A percentile compares a stretch with the other conserved stretches of the same genome.
phyloP scores from a whole-genome alignment of 2,329 filamentous ascomycete genomes.

The Phyllosticta citrichinensis region DNA sequence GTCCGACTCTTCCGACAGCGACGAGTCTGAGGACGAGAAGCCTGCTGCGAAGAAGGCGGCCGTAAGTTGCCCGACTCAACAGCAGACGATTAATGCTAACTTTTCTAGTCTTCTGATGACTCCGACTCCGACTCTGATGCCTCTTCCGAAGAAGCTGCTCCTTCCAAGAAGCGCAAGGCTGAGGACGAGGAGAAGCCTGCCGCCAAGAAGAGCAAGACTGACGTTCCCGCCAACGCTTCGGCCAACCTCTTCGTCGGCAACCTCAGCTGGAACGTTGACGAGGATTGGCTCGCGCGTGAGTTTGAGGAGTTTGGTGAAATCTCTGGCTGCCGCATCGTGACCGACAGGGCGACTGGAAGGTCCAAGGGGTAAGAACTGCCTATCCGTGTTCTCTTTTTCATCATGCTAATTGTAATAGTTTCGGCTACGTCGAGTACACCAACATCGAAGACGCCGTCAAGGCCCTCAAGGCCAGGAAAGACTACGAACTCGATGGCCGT shows the following conservation, averaged over 20 bases:
- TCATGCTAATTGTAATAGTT: slow-evolving; percentile 38
- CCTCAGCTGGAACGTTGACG: slow-evolving; percentile 83
- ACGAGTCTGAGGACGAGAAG: slow-evolving; percentile 12
- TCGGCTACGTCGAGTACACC: slow-evolving; percentile 85
- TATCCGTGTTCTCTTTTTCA: neutral
- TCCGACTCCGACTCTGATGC: slow-evolving; percentile 13
- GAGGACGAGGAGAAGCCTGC: slow-evolving; percentile 42
- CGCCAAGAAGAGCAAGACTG: slow-evolving; percentile 60
- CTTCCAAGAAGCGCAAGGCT: slow-evolving; percentile 59
- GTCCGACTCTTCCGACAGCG: neutral
- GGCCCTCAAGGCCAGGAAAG: slow-evolving; percentile 66
- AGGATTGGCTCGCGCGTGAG: slow-evolving; percentile 68
- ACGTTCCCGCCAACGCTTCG: slow-evolving; percentile 35
- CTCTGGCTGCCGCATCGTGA: slow-evolving; percentile 66
- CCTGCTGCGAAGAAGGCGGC: neutral
- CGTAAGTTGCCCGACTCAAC: neutral
- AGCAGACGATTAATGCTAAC: neutral
- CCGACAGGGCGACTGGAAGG: slow-evolving; percentile 67
- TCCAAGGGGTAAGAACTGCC: slow-evolving; percentile 58
- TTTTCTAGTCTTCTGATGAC: neutral
- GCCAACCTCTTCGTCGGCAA: slow-evolving; percentile 81
- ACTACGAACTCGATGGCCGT: slow-evolving; percentile 63
- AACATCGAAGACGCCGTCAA: slow-evolving; percentile 56
- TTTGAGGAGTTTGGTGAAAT: slow-evolving; percentile 74
- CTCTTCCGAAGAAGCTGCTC: slow-evolving; percentile 24